These are phyloP conservation scores for Arthrinium phaeospermum DNA, from an alignment of 2,329 filamentous ascomycete genomes.

Conservation along the genomic window DNA sequence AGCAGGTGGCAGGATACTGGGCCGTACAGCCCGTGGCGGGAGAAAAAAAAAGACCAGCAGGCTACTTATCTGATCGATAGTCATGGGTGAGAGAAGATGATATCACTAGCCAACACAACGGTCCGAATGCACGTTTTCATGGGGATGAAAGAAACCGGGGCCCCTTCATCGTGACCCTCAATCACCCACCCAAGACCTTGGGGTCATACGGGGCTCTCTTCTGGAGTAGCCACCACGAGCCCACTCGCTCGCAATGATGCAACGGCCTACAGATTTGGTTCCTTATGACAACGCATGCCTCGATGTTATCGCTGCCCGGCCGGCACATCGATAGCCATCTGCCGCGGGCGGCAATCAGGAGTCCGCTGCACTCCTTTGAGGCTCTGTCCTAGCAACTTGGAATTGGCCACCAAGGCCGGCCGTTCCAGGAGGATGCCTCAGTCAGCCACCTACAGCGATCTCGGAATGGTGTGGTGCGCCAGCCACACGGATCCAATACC, in stretches of 20 bases:
- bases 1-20: neutral
- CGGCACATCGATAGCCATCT: neutral
- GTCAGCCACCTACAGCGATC: neutral
- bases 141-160: neutral
- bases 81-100: neutral
- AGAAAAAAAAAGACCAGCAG: neutral
- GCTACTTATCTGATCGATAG: neutral
- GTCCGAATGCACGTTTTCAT: neutral
- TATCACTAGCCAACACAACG: slow-evolving; percentile 4
- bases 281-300: neutral
- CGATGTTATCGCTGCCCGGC: neutral
- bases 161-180: neutral
- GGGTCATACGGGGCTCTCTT: neutral
- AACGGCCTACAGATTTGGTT: neutral
- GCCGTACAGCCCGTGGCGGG: neutral
- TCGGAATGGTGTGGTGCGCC: neutral
- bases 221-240: neutral
- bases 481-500: neutral
- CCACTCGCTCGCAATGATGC: neutral
- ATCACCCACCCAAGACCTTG: neutral
- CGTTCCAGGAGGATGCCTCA: neutral
- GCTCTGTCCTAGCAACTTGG: neutral
- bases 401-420: neutral
- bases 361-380: neutral
- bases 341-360: neutral